A percentile compares a stretch with the other conserved stretches of the same genome.
phyloP scores from a whole-genome alignment of 345 rosid species.

The Mallotus nudiflorus region DNA sequence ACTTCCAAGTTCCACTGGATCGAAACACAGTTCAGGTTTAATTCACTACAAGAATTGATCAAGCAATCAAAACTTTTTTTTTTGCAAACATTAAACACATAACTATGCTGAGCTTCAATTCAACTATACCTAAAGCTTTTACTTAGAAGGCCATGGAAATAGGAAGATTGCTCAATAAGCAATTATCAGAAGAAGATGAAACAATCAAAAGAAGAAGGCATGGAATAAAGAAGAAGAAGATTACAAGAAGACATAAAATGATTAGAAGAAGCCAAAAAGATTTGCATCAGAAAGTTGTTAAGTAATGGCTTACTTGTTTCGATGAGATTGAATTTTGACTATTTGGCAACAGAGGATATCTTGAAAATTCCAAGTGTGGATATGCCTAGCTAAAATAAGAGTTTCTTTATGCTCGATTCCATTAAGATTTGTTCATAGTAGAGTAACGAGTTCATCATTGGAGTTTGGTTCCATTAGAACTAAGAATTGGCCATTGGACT shows the following conservation, averaged over 20 bases:
- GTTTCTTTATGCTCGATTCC: constrained; percentile 25
- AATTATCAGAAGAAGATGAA: too few relatives aligned
- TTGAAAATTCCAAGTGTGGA: constrained; percentile 45
- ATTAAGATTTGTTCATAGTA: constrained; percentile 35
- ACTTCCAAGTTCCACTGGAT: constrained; percentile 54
- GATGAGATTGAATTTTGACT: constrained; percentile 48
- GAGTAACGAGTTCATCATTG: constrained; percentile 35
- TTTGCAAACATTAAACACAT: not conserved
- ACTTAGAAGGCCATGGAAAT: constrained; percentile 57
- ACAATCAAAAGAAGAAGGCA: too few relatives aligned
- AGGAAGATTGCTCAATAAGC: constrained; percentile 56
- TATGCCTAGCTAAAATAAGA: constrained; percentile 44
- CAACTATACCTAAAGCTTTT: constrained; percentile 62
- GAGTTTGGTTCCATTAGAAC: constrained; percentile 48
- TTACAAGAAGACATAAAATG: not conserved
- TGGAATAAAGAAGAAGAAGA: too few relatives aligned
- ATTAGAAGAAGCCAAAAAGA: too few relatives aligned
- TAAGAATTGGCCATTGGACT: not conserved
- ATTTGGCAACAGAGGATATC: constrained; percentile 41
- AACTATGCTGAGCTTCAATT: too few relatives aligned
- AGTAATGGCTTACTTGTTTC: constrained; percentile 32
- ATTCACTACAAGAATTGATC: constrained; percentile 52
- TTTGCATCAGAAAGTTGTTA: too few relatives aligned
- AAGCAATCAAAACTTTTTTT: too few relatives aligned
- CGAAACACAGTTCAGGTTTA: constrained; percentile 41